Evolutionary conservation across 176 grass and related monocot species (phyloP).

Genomic region (Calamus simplicifolius): DNA sequence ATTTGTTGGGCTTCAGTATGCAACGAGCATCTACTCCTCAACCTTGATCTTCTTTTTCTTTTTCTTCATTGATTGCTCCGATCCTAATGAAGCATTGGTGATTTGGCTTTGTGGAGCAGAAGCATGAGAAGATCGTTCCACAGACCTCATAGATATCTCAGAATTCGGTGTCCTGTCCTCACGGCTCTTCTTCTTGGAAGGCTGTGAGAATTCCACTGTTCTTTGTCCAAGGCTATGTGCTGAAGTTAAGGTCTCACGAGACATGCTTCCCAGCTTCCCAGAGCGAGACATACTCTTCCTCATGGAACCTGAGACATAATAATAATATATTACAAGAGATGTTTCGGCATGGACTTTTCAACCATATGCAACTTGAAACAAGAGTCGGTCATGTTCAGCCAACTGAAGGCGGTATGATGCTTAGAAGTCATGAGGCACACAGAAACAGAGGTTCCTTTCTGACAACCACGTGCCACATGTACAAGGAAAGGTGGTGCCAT

Average conservation of each 20-base stretch:
- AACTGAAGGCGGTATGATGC: too few species aligned
- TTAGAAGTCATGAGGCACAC: too few species aligned
- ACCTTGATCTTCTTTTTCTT: conserved; percentile 24
- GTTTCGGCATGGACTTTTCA: too few species aligned
- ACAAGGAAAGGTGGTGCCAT: too few species aligned
- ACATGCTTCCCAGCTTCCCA: conserved; percentile 30
- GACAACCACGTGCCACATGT: too few species aligned
- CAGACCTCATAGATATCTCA: conserved; percentile 20
- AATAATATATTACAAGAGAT: too few species aligned
- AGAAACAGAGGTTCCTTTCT: too few species aligned
- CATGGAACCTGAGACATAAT: conserved; percentile 24
- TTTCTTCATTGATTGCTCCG: conserved; percentile 37
- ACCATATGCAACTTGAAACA: too few species aligned
- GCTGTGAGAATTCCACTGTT: conserved; percentile 4
- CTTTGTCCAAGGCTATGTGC: conserved; percentile 16
- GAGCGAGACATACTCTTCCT: conserved; percentile 35
- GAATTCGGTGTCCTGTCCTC: conserved; percentile 14
- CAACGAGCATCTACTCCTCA: background rate
- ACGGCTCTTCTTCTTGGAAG: conserved; percentile 32
- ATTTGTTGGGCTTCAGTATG: too few species aligned
- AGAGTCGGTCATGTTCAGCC: too few species aligned
- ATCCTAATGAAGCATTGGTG: conserved; percentile 6
- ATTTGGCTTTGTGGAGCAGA: conserved; percentile 1
- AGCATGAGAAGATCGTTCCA: conserved; percentile 22
- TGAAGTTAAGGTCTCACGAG: conserved; percentile 10